Evolutionary conservation across 1,284 basidiomycete genomes (phyloP), one percentile per base, ranked within the genome.

Genomic region (Fomitopsis palustris): DNA sequence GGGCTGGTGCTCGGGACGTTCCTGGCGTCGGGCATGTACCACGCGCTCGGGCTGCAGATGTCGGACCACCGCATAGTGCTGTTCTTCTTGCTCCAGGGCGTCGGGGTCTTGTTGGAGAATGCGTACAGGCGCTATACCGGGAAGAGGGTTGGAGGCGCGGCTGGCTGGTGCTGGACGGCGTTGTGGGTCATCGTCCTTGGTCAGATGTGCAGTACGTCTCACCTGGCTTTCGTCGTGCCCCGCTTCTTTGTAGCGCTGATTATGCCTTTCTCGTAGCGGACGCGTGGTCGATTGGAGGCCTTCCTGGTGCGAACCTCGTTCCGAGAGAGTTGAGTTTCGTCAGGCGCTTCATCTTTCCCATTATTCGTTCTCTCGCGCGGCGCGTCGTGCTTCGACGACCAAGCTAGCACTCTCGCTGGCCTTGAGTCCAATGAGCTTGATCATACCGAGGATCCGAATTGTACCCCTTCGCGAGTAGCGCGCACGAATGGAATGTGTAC

Each of bases 1-100:
- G 88, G 87, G 3, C 79, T 87, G 74, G 70, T 91, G 4, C 72
- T 89, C 37, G 90, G 90, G 21, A 81, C 83, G 2, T 92, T 92
- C 70, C 68, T 87, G 9, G 89, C 86, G 12, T 89, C 86, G 4
- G 90, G 87, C 0, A 66, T 90, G 55, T 89, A 80, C 72, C 90
- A 92, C 65, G 89, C 90, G 70, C 77, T 76, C 45, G 74, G 83
- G 8, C 84, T 85, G 65, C 84, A 85, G 65, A 71, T 82, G 1
- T 81, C 85, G 60, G 81, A 83, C 64, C 74, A 75, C 62, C 70
- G 73, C 37, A 79, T 81, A 0, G 74, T 81, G 1, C 19, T 82
- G 5, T 91, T 88, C 72, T 92, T 92, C 70, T 70, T 77, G 4
- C 57, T 79, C 29, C 90, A 92, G 67, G 86, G 80, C 0, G 76